phyloP scores from a whole-genome alignment of 495 filamentous ascomycete genomes.

The Collariella sp. region DNA sequence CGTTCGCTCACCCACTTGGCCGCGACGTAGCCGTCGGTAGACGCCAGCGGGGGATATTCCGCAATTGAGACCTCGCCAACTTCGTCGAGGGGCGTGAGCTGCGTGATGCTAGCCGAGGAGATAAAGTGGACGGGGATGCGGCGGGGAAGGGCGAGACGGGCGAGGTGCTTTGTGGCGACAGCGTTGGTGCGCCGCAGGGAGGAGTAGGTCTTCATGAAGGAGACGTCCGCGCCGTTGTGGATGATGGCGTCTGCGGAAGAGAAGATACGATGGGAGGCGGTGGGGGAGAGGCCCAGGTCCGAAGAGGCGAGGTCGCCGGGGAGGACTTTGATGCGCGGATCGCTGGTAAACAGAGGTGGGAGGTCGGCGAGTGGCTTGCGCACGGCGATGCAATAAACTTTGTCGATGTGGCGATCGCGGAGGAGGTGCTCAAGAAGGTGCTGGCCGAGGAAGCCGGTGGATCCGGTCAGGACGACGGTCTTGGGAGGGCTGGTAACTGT shows the following conservation, averaged over 20 bases:
- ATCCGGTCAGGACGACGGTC: constrained; percentile 25
- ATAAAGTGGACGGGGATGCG: constrained; percentile 44
- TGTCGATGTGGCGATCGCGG: background rate
- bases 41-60: background rate
- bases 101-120: constrained; percentile 20
- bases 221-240: constrained; percentile 26
- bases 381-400: constrained; percentile 22
- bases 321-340: constrained; percentile 25
- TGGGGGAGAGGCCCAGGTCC: constrained; percentile 32
- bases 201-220: constrained; percentile 41
- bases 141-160: constrained; percentile 24
- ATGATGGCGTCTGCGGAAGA: constrained; percentile 19
- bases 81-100: background rate
- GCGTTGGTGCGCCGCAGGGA: constrained; percentile 37
- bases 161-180: constrained; percentile 36
- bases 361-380: constrained; percentile 18
- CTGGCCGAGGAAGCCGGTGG: constrained; percentile 25
- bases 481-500: background rate
- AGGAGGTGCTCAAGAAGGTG: constrained; percentile 15
- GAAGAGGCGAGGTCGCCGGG: constrained; percentile 31
- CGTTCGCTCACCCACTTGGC: background rate
- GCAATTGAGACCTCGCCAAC: background rate
- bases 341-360: constrained; percentile 28
- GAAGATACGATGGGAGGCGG: constrained; percentile 7
- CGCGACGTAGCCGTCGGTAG: background rate